Evolutionary conservation across 352 stramenopile species (phyloP).

Genomic region (Pythium rishiriense): DNA sequence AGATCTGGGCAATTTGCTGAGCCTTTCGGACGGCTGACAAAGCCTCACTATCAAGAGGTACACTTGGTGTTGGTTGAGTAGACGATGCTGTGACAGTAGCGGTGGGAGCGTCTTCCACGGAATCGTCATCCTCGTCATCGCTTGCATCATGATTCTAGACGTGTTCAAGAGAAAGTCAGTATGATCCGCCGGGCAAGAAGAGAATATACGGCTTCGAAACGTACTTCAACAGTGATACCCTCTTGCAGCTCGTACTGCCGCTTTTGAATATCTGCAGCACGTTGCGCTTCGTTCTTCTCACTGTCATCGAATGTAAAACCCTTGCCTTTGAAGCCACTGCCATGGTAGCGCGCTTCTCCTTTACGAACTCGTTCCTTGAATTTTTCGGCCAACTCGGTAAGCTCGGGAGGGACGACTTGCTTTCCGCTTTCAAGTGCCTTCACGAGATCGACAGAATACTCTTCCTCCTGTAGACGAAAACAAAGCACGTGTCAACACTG

Average conservation of each 20-base stretch:
- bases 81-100: constrained; percentile 11
- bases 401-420: constrained; percentile 77
- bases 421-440: constrained; percentile 93
- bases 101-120: constrained; percentile 21
- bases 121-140: constrained; percentile 54
- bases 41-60: constrained; percentile 50
- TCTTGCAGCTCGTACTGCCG: constrained; percentile 90
- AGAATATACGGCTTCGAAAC: too few species aligned
- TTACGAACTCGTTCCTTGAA: constrained; percentile 91
- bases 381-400: constrained; percentile 90
- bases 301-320: constrained; percentile 98
- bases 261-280: constrained; percentile 89
- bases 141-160: constrained; percentile 43
- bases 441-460: constrained; percentile 97
- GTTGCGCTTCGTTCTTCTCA: constrained; percentile 96
- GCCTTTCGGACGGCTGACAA: constrained; percentile 80
- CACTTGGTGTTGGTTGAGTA: constrained; percentile 11
- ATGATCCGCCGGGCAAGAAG: too few species aligned
- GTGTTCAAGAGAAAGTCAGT: background rate
- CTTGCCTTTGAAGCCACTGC: constrained; percentile 97
- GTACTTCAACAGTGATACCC: constrained; percentile 76
- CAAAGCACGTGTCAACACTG: background rate
- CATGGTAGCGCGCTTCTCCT: constrained; percentile 95
- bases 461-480: constrained; percentile 86
- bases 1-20: constrained; percentile 82